phyloP scores from a whole-genome alignment of 148 eudicot genomes.

The Nepenthes mirabilis region DNA sequence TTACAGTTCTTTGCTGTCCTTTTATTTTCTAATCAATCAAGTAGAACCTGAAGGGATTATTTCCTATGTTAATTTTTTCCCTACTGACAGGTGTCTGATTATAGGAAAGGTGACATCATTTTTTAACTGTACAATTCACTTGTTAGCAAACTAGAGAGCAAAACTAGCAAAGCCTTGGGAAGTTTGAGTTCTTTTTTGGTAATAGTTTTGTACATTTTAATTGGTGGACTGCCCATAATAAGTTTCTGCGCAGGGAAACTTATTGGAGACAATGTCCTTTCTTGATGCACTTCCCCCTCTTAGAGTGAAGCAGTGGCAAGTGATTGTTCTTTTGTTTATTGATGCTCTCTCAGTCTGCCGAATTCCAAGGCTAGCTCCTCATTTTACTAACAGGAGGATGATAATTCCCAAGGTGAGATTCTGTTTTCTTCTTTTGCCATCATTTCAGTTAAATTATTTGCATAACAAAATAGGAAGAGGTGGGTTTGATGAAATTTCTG shows the following conservation, averaged over 20 bases:
- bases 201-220: background rate
- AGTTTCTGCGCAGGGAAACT: conserved; percentile 26
- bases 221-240: background rate
- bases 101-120: too few species aligned
- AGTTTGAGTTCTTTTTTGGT: too few species aligned
- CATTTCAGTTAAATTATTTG: background rate
- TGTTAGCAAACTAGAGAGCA: too few species aligned
- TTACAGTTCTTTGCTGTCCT: too few species aligned
- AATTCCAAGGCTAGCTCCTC: conserved; percentile 61
- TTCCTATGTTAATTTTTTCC: too few species aligned
- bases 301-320: conserved; percentile 84
- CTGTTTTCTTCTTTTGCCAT: background rate
- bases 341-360: conserved; percentile 84
- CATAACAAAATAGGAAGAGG: background rate
- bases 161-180: too few species aligned
- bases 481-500: background rate
- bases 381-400: conserved; percentile 48
- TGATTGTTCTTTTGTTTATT: conserved; percentile 60
- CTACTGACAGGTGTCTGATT: too few species aligned
- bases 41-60: too few species aligned
- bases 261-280: conserved; percentile 86
- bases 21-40: too few species aligned
- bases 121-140: too few species aligned
- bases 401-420: conserved; percentile 49
- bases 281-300: conserved; percentile 79